Evolutionary conservation across 2,329 filamentous ascomycete genomes (phyloP), one percentile per base, ranked within the genome.

Genomic region (Apiospora sp.): DNA sequence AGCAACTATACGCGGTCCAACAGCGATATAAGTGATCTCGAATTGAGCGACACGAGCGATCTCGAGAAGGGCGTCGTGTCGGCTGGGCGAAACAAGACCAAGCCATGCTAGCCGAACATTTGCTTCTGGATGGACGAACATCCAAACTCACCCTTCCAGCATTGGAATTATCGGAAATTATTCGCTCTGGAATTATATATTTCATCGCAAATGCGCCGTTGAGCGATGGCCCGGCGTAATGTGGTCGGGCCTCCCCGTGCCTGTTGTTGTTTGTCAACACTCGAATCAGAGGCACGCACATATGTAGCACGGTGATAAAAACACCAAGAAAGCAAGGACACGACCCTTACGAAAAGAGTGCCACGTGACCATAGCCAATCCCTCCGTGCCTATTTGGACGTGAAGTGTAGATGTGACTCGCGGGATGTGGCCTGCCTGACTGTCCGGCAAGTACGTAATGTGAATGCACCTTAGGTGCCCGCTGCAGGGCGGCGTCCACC

Each of bases 1-100:
- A 22, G 41, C 68, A 24, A 24, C 30, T 46, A 34, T 46, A 37
- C 24, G 12, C 61, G 64, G 27, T 49, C 44, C 48, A 58, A 71
- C 37, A 71, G 71, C 46, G 71, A 69, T 12, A 58, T 71, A 27
- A 71, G 71, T 46, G 64, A 58, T 16, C 37, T 71, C 6, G 46
- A 71, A 30, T n/a, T 69, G 41, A 67, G 44, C 64, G 37, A 48
- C 7, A 30, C 30, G 54, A 34, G 16, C 16, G 54, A 61, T 19
- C 54, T 61, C 34, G 51, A 67, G 58, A 34, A 44, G 19, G 41
- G 37, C 48, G 24, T 58, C 51, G 30, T 30, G 54, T 37, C 54
- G 54, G 30, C 54, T 10, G 8, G 16, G 27, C 30, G 54, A 34
- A 37, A 37, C 54, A 61, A 61, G 54, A 61, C 54, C 4, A 61